Base-by-base conservation (phyloP, 1,284 basidiomycete genomes). In the Malassezia psittaci region DNA sequence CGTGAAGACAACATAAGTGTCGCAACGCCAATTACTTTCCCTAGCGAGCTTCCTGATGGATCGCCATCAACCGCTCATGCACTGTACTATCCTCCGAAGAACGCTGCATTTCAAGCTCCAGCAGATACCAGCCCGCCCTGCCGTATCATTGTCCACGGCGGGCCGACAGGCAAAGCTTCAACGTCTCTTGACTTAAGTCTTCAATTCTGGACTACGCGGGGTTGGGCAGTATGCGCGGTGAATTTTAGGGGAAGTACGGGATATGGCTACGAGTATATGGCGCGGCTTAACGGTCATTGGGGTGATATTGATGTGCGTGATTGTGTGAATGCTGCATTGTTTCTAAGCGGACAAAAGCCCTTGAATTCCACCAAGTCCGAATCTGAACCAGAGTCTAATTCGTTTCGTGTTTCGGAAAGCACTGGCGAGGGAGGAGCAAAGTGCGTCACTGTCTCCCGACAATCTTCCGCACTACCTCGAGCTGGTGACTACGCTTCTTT, bases 201-300 rank as follows among this genome's bases (percentile, higher is more conserved):
- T 77, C 74, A 69, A 39, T 86, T 79, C 65, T 87, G 68, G 68
- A 72, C 69, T 0, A 54, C 59, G 16, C 49, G 68, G 2, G 69
- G 69, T 7, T 72, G 65, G 44, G 57, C 53, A 54, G 84, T 83
- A 79, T 73, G 85, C 18, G 80, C 82, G 54, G 83, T 86, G 15
- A 83, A 85, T 65, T 85, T 85, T 62, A 79, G 83, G 6, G 85
- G 85, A 0, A 83, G 82, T 6, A 81, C 81, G 5, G 83, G 83
- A 0, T 85, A 80, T 78, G 65, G 68, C 0, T 34, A 57, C 1
- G 59, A 55, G 18, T 68, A 72, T 55, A 66, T 82, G 43, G 77
- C 82, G 42, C 79, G 83, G 9, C 78, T 87, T 5, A 76, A 77
- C 29, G 78, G 78, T 1, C 69, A 81, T n/a, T 87, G 85, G 85